Evolutionary conservation across 129 eudicot genomes (phyloP).

Genomic region (Saposhnikovia divaricata): DNA sequence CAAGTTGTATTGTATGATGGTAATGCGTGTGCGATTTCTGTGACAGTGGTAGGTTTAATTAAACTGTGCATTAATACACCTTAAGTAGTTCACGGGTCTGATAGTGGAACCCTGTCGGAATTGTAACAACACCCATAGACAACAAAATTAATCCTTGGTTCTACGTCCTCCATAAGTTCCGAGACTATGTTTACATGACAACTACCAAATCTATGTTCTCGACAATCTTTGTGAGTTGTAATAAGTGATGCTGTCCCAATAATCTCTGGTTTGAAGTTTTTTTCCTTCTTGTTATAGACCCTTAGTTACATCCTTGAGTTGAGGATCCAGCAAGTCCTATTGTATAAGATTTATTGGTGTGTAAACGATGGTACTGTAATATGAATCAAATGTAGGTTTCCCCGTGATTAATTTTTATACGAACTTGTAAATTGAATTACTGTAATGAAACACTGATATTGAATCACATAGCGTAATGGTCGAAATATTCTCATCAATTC

Average conservation of each 20-base stretch:
- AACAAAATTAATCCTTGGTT: not conserved
- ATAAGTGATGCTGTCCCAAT: not conserved
- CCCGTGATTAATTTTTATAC: too few relatives aligned
- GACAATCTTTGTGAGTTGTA: not conserved
- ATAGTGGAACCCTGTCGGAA: not conserved
- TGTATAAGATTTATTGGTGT: not conserved
- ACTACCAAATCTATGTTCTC: not conserved
- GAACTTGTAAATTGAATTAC: not conserved
- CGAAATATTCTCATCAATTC: not conserved
- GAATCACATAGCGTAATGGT: not conserved
- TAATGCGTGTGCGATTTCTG: too few relatives aligned
- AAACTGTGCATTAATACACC: not conserved
- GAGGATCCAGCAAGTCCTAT: not conserved
- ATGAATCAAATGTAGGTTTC: not conserved
- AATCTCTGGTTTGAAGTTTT: not conserved
- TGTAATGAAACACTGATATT: not conserved
- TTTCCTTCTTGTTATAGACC: not conserved
- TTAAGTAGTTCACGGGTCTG: not conserved
- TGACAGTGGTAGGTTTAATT: not conserved
- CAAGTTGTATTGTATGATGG: not conserved
- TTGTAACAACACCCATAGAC: not conserved
- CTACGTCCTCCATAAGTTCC: not conserved
- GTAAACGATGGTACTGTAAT: not conserved
- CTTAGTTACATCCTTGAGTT: not conserved
- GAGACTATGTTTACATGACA: not conserved